Evolutionary conservation across 2,329 filamentous ascomycete genomes (phyloP), one percentile per base, ranked within the genome.

Genomic region (Didymella sp.): DNA sequence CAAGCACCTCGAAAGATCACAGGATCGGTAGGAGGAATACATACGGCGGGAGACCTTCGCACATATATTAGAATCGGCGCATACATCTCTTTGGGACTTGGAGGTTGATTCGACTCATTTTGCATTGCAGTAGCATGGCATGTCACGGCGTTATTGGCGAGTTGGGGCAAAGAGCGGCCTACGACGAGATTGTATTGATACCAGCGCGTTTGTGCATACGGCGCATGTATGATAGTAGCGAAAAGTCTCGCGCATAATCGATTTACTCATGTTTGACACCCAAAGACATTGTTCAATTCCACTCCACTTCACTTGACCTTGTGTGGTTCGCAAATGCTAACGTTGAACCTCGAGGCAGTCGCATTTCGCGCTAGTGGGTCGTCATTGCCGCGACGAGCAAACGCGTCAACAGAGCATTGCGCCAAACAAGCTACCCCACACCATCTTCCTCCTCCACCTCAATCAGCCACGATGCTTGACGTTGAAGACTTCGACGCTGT

Each of bases 401-500:
- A 38, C 49, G 55, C 55, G 55, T 50, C 55, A 53, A 50, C 40
- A 44, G 9, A 27, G 44, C 49, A 30, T 24, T 53, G 33, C 40
- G 31, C 46, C 21, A 38, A 56, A 22, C 24, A 25, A 40, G 37
- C 40, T 50, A 45, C 45, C 44, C 31, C 50, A 53, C 45, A 42
- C 33, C 42, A 25, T 33, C 27, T 30, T 37, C 27, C 9, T 42
- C 27, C 12, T 12, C 43, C 22, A 41, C 25, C 24, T 22, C 44
- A 27, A 45, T 31, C 22, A 24, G 33, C 42, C 48, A 25, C 35
- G 15, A 89, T 89, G 84, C 80, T 87, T 40, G 82, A 89, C 68
- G 88, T 87, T 73, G 82, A 85, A 22, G 82, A 88, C 31, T 91
- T 91, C 59, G 82, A 89, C 21, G 80, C 84, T 8, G 85, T 92